Evolutionary conservation across 2,329 filamentous ascomycete genomes (phyloP).

Genomic region (Penicillium concentricum): DNA sequence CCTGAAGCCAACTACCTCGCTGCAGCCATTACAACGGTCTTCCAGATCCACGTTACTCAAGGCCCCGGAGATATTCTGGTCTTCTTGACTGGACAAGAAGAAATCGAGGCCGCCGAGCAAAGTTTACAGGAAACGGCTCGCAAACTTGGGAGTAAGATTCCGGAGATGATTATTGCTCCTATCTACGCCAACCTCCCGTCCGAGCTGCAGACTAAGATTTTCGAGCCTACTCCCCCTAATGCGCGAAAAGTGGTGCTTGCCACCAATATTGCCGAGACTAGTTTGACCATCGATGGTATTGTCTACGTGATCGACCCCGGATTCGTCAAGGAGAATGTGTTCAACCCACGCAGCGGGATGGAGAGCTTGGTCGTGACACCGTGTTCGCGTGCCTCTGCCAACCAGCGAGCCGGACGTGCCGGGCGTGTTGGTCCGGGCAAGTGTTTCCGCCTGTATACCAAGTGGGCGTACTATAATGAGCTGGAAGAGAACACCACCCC

Average conservation of each 20-base stretch:
- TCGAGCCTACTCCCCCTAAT: constrained; percentile 83
- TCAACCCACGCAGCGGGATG: constrained; percentile 89
- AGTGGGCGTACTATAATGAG: constrained; percentile 91
- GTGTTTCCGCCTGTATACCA: constrained; percentile 90
- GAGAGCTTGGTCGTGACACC: constrained; percentile 87
- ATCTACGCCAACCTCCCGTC: constrained; percentile 93
- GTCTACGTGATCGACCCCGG: constrained; percentile 95
- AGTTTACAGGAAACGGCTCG: constrained; percentile 81
- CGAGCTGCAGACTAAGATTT: constrained; percentile 88
- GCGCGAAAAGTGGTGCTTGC: constrained; percentile 89
- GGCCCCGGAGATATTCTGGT: constrained; percentile 86
- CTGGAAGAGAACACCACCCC: constrained; percentile 89
- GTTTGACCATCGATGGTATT: constrained; percentile 92
- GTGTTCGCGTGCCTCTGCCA: constrained; percentile 86
- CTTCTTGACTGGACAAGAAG: constrained; percentile 93
- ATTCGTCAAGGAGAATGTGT: constrained; percentile 93
- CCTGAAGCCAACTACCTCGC: constrained; percentile 93
- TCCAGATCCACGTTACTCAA: constrained; percentile 90
- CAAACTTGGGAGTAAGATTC: constrained; percentile 80
- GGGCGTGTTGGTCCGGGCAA: constrained; percentile 90
- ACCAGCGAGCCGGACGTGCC: constrained; percentile 88
- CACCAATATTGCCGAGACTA: constrained; percentile 96
- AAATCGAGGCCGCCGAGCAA: constrained; percentile 85
- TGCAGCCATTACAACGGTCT: constrained; percentile 87
- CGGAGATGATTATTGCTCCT: constrained; percentile 84